Conservation (phyloP, 192 early-diverging fungal genomes). For the Backusella luteola region DNA sequence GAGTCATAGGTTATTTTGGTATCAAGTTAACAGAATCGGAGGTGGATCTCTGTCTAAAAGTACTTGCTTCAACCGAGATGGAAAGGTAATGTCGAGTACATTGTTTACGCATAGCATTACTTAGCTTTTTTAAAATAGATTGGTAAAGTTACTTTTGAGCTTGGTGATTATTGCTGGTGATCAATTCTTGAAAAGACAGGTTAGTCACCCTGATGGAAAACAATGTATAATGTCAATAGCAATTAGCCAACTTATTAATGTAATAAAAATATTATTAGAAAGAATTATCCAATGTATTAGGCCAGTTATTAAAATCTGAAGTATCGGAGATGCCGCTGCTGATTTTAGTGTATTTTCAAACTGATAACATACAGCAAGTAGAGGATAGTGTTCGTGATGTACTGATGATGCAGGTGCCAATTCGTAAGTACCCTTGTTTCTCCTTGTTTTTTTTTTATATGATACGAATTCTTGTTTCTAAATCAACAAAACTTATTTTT, state of each 20-base stretch:
- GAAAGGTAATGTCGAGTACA: slow-evolving; percentile 17
- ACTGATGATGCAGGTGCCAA: slow-evolving; percentile 29
- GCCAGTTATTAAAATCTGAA: slow-evolving; percentile 11
- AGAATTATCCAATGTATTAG: slow-evolving; percentile 12
- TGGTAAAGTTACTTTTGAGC: slow-evolving; percentile 20
- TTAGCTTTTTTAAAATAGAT: not conserved
- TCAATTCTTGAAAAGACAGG: slow-evolving; percentile 19
- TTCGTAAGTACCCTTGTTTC: slow-evolving; percentile 20
- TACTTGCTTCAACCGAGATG: slow-evolving; percentile 14
- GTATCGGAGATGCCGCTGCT: slow-evolving; percentile 31
- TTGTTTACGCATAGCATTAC: not conserved
- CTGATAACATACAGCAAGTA: slow-evolving; percentile 26
- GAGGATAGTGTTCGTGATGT: slow-evolving; percentile 26
- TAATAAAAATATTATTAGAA: not conserved
- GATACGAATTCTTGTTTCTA: not conserved
- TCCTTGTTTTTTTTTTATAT: not conserved
- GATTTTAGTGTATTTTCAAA: slow-evolving; percentile 23
- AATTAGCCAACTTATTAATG: not conserved
- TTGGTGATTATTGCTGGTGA: slow-evolving; percentile 19
- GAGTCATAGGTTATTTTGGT: slow-evolving; percentile 31
- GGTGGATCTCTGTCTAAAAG: slow-evolving; percentile 8
- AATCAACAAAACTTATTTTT: not conserved
- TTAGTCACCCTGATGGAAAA: not conserved
- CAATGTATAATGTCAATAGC: not conserved
- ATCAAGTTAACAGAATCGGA: slow-evolving; percentile 24